A percentile compares a stretch with the other conserved stretches of the same genome.
These are phyloP conservation scores for Brachypodium distachyon DNA, from an alignment of 202 grass and related monocot genomes.

Conservation along the genomic window DNA sequence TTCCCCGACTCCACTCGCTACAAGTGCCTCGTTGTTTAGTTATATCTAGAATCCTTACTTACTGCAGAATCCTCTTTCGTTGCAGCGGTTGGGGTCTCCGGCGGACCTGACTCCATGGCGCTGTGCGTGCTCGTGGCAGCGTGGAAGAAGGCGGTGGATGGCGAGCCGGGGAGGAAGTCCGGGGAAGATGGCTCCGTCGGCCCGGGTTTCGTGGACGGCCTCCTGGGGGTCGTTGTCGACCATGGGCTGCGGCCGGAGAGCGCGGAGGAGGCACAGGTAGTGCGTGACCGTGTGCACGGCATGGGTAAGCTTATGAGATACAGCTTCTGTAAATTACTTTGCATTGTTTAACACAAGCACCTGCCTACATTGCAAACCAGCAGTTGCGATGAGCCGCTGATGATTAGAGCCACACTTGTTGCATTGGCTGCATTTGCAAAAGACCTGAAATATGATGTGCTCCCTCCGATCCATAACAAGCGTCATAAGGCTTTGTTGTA, in stretches of 20 bases:
- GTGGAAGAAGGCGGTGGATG: conserved; percentile 50
- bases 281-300: conserved; percentile 51
- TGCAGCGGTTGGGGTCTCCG: conserved; percentile 78
- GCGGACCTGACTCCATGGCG: conserved; percentile 96
- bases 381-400: not conserved
- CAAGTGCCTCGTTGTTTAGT: not conserved
- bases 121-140: conserved; percentile 59
- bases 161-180: not conserved
- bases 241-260: conserved; percentile 71
- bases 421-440: not conserved
- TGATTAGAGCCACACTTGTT: not conserved
- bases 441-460: not conserved
- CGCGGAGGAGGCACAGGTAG: conserved; percentile 57
- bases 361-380: not conserved
- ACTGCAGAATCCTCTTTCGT: not conserved
- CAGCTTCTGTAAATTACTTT: not conserved
- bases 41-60: not conserved
- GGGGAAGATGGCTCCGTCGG: not conserved
- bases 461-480: too few relatives aligned
- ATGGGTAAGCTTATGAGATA: conserved; percentile 43
- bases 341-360: not conserved
- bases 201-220: conserved; percentile 49
- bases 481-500: conserved; percentile 33
- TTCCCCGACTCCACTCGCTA: not conserved
- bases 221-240: conserved; percentile 78